Base-by-base conservation (phyloP, 805 yeast species). In the Sugiyamaella smithiae region DNA sequence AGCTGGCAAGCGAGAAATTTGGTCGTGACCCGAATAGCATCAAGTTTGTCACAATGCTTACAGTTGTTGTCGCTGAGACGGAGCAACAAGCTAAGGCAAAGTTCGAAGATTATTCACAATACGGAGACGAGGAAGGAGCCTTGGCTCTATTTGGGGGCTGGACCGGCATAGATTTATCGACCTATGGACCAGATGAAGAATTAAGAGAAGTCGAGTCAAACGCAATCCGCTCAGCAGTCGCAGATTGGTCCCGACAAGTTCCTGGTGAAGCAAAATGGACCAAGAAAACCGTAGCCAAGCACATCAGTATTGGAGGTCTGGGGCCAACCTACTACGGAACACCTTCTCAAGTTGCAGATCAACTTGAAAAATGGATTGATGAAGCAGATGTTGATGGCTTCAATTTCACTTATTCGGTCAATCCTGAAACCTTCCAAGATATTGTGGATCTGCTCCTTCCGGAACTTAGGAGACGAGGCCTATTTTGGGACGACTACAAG, bases 321-420 rank as follows among this genome's bases (percentile, higher is more conserved):
- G 58, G 58, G 12, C 51, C 56, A 20, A 60, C 64, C 6, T 54
- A 64, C 29, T 57, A 57, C 37, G 76, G 76, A 0, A 64, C 68
- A 5, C 62, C 71, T 2, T 45, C 51, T 12, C 65, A 67, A 43
- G 71, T 72, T 19, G 75, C 73, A 6, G 72, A 72, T 49, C 66
- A 64, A 49, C 59, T 72, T 16, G 72, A 71, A 43, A 50, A 57
- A 40, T 73, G 72, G 69, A 69, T 68, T 4, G 66, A 66, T 12
- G 58, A 64, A 24, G 62, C 70, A 17, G 73, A 65, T 41, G 63
- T 72, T 19, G 77, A 72, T 53, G 76, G 76, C 1, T 70, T 72
- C 54, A 72, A 72, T 48, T 55, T 72, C 35, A 64, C 70, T 1
- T 68, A 67, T 51, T 66, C 74, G 1, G 58, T 67, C 3, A 55